Base-by-base conservation (phyloP, 208 protist genomes). In the Leishmania guyanensis region DNA sequence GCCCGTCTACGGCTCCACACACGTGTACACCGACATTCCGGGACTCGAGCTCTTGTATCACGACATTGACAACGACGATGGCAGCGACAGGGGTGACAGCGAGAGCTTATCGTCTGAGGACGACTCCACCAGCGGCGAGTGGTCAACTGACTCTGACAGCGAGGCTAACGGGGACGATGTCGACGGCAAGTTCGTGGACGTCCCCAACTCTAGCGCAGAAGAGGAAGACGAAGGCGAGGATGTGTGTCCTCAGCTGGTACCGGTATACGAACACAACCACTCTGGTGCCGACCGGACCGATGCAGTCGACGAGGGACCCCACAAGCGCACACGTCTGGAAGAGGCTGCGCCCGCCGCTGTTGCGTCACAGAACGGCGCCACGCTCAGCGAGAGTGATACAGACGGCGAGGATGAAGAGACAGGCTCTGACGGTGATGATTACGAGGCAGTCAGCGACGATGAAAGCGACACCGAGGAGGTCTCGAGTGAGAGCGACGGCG, bases 21-120 rank as follows among this genome's bases (percentile, higher is more conserved):
- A 92, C 22, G 90, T 96, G 14, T 95, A 94, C 84, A 92, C 90
- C 0, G 93, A 98, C 76, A 94, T 98, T 33, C 95, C 95, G 20
- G 95, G 95, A 6, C 85, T 98, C 39, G 92, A 98, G 75, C 83
- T 96, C n/a, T 89, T 97, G 14, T 97, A 95, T 76, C 78, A 89
- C 20, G 82, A 90, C 84, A 90, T 77, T 56, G 89, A 91, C 22
- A 83, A 72, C 16, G 92, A 95, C 72, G 62, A 85, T 33, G 90
- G 91, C 48, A 88, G 83, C 73, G 88, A 89, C 39, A 86, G 91
- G 2, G 86, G 88, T 16, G 84, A 51, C 14, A 39, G 43, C 46
- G 46, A 39, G 72, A 53, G 71, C 22, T 84, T 76, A 20, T 77
- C 76, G 12, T 56, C 76, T 17, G 66, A 73, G 4, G 82, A 79